Conservation (phyloP, 2,329 filamentous ascomycete species). For the Delphinella strobiligena region DNA sequence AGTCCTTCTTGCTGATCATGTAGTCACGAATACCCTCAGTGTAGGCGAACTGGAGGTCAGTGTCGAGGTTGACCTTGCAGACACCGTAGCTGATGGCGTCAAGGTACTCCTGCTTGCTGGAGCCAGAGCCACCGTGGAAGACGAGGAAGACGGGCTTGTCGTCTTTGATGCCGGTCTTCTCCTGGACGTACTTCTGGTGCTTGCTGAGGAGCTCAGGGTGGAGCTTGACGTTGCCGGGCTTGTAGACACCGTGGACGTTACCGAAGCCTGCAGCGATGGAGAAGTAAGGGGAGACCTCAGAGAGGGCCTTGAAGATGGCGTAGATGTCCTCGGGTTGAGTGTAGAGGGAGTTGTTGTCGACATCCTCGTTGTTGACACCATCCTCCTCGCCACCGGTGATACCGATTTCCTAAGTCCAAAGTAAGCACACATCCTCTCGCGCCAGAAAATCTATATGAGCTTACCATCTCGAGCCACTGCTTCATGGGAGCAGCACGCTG, state of each 20-base stretch:
- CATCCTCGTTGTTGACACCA: constrained; percentile 95
- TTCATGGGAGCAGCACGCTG: constrained; percentile 93
- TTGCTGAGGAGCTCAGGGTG: constrained; percentile 92
- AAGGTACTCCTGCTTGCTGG: constrained; percentile 77
- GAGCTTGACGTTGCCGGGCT: constrained; percentile 92
- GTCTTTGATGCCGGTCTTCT: constrained; percentile 58
- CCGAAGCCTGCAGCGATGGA: constrained; percentile 96
- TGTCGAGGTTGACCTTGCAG: constrained; percentile 99
- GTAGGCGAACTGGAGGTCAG: constrained; percentile 94
- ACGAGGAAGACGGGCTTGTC: constrained; percentile 97
- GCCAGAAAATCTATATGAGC: constrained; percentile 11
- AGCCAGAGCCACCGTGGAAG: constrained; percentile 97
- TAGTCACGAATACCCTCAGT: constrained; percentile 87
- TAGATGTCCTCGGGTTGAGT: constrained; percentile 96
- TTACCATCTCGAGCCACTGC: constrained; percentile 97
- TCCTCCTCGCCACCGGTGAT: constrained; percentile 98
- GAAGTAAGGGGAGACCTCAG: constrained; percentile 86
- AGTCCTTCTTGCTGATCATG: constrained; percentile 88
- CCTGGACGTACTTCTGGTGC: constrained; percentile 86
- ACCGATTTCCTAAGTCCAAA: constrained; percentile 53
- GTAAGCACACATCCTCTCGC: not conserved
- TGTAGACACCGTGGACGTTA: constrained; percentile 98
- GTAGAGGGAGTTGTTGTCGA: constrained; percentile 95
- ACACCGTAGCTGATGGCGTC: constrained; percentile 88
- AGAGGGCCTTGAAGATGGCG: constrained; percentile 77